Conservation (phyloP, 1,284 basidiomycete genomes). For the Prillingera fragicola region DNA sequence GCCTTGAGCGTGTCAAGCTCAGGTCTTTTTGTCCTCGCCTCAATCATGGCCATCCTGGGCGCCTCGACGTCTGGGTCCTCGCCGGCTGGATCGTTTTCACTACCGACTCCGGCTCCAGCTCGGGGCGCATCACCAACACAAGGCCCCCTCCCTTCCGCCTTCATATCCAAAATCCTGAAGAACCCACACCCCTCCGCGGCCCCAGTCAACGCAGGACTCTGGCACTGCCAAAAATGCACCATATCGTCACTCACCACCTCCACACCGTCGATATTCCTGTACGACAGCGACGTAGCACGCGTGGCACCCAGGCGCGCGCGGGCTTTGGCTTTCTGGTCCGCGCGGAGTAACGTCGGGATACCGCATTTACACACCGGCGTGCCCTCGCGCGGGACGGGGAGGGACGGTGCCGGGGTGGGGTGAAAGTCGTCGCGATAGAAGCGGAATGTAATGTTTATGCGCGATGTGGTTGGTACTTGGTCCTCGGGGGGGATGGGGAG, state of each 20-base stretch:
- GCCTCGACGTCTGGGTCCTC: background rate
- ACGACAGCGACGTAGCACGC: background rate
- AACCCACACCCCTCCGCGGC: conserved; percentile 76
- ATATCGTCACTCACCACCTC: conserved; percentile 40
- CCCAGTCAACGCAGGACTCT: conserved; percentile 67
- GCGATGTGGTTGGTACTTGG: conserved; percentile 56
- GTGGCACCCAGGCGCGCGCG: conserved; percentile 15
- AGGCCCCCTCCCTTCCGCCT: conserved; percentile 60
- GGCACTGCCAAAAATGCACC: conserved; percentile 82
- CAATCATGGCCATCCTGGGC: background rate
- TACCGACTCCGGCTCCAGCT: background rate
- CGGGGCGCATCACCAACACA: conserved; percentile 26
- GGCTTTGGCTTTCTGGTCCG: conserved; percentile 48
- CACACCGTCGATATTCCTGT: background rate
- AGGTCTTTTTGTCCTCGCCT: background rate
- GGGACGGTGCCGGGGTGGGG: conserved; percentile 48
- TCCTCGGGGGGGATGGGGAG: conserved; percentile 24
- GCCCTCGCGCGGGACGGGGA: conserved; percentile 30
- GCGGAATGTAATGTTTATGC: conserved; percentile 84
- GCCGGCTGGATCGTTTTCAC: background rate
- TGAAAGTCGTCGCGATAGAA: conserved; percentile 59
- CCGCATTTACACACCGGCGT: conserved; percentile 66
- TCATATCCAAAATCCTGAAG: conserved; percentile 73
- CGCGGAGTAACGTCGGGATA: conserved; percentile 57
- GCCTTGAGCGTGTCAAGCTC: background rate